These are phyloP conservation scores for Chaetothyriales sp. DNA, from an alignment of 2,329 filamentous ascomycete genomes.

Conservation along the genomic window DNA sequence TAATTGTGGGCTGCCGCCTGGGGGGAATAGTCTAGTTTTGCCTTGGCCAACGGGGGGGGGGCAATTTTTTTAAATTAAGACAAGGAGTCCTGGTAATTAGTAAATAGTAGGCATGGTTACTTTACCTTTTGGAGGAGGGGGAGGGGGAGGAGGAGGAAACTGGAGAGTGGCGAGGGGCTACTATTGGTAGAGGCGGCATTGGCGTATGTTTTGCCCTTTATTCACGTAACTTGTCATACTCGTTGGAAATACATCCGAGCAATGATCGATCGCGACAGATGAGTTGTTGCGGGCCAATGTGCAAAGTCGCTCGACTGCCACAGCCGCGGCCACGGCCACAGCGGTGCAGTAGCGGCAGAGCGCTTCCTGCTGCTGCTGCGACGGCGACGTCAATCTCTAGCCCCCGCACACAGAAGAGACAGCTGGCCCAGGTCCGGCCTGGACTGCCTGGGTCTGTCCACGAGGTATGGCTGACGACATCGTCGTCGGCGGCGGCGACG, in stretches of 20 bases:
- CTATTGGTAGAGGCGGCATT: too few species aligned
- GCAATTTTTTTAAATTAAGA: too few species aligned
- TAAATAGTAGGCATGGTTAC: too few species aligned
- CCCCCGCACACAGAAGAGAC: conserved; percentile 12
- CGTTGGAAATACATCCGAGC: conserved; percentile 1
- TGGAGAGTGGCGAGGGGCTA: too few species aligned
- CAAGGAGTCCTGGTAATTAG: too few species aligned
- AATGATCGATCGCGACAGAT: conserved; percentile 14
- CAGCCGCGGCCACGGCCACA: conserved; percentile 2
- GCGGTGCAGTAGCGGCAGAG: conserved; percentile 1
- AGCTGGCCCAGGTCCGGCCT: conserved; percentile 26
- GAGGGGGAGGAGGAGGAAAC: too few species aligned
- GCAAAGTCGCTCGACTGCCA: conserved; percentile 9
- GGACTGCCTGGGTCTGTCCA: conserved; percentile 19
- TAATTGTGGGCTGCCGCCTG: too few species aligned
- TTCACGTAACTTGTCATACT: background rate
- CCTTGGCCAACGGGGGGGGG: too few species aligned
- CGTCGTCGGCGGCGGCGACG: conserved; percentile 7
- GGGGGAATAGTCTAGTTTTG: too few species aligned
- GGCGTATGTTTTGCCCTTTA: background rate
- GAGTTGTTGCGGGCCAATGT: conserved; percentile 14
- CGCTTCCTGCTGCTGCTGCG: background rate
- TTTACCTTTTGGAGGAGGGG: too few species aligned
- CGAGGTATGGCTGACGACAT: conserved; percentile 24
- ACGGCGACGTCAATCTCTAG: background rate